These are phyloP conservation scores for Solanum chacoense DNA, from an alignment of 305 asterid genomes.

Conservation along the genomic window DNA sequence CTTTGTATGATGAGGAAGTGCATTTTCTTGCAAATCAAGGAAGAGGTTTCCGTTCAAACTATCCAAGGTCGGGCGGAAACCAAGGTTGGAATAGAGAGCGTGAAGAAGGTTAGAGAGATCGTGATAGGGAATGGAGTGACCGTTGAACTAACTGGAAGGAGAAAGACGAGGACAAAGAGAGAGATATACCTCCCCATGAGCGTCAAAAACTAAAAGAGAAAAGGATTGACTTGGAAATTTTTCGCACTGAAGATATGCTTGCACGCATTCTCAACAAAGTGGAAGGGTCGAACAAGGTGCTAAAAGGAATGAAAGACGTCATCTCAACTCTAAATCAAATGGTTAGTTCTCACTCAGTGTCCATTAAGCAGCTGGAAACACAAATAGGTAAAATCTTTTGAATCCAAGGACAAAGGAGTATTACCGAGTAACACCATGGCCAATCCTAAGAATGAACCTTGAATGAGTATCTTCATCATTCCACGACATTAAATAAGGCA, in stretches of 20 bases:
- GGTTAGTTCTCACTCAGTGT: neutral
- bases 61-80: neutral
- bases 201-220: neutral
- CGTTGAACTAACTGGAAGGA: neutral
- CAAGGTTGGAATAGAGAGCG: neutral
- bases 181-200: neutral
- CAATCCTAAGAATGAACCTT: neutral
- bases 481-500: neutral
- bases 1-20: neutral
- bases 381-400: neutral
- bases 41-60: neutral
- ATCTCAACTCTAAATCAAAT: neutral
- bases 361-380: neutral
- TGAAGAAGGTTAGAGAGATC: neutral
- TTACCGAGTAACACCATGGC: neutral
- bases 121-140: neutral
- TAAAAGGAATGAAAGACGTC: neutral
- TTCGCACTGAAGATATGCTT: neutral
- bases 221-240: neutral
- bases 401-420: neutral
- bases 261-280: neutral
- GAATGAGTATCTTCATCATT: neutral
- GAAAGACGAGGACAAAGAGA: neutral
- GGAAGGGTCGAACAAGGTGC: neutral
- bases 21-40: neutral